These are phyloP conservation scores for Pichia sp. DNA, from an alignment of 1,139 yeast genomes.

Conservation along the genomic window DNA sequence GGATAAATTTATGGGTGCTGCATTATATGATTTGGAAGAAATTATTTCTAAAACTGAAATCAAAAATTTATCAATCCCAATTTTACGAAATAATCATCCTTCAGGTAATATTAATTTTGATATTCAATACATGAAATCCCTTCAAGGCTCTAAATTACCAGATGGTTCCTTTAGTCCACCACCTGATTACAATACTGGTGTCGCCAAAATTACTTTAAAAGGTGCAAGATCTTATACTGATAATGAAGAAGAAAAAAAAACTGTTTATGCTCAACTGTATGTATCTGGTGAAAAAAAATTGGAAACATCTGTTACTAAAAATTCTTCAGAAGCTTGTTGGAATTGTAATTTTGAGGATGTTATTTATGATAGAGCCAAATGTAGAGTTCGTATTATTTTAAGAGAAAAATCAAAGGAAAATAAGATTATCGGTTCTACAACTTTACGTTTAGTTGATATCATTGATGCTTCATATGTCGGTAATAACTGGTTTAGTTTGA, in stretches of 20 bases:
- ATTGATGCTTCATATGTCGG: conserved; percentile 76
- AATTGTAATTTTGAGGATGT: conserved; percentile 62
- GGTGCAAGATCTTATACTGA: conserved; percentile 46
- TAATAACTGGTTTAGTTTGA: conserved; percentile 65
- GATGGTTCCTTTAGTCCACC: conserved; percentile 86
- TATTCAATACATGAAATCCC: conserved; percentile 69
- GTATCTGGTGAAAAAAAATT: conserved; percentile 54
- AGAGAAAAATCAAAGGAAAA: conserved; percentile 52
- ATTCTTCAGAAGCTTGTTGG: conserved; percentile 65
- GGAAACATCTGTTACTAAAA: conserved; percentile 54
- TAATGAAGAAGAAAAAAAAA: conserved; percentile 34
- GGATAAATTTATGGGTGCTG: conserved; percentile 74
- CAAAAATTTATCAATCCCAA: conserved; percentile 46
- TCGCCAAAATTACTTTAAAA: conserved; percentile 52
- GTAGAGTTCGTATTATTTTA: conserved; percentile 60
- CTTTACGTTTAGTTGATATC: conserved; percentile 61
- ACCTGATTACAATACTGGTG: conserved; percentile 91
- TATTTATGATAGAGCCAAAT: conserved; percentile 64
- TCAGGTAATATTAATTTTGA: conserved; percentile 72
- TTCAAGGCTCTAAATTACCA: conserved; percentile 67
- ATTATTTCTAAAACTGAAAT: conserved; percentile 52
- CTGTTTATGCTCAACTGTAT: conserved; percentile 67
- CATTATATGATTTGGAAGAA: conserved; percentile 67
- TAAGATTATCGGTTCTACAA: conserved; percentile 53
- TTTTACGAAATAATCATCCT: conserved; percentile 73